Evolutionary conservation across 2,329 filamentous ascomycete genomes (phyloP).

Genomic region (Cladophialophora immunda): DNA sequence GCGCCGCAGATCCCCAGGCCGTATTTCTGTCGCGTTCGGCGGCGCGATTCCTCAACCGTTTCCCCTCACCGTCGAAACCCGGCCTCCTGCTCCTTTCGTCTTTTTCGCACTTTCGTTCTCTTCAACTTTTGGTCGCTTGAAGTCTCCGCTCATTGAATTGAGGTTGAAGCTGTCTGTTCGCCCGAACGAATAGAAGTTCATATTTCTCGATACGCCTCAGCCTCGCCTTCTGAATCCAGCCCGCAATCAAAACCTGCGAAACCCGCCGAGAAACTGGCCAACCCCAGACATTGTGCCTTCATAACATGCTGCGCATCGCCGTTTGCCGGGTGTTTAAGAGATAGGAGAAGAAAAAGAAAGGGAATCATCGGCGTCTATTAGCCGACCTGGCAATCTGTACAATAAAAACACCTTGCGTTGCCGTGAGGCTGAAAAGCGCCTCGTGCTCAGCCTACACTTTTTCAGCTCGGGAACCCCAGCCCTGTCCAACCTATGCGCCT

Average conservation of each 20-base stretch:
- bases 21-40: constrained; percentile 2
- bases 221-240: neutral
- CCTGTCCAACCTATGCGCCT: constrained; percentile 21
- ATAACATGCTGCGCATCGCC: constrained; percentile 31
- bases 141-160: neutral
- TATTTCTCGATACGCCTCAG: neutral
- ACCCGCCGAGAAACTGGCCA: constrained; percentile 8
- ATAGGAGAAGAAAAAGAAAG: constrained; percentile 20
- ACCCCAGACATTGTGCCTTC: constrained; percentile 11
- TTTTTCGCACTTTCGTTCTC: constrained; percentile 8
- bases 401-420: neutral
- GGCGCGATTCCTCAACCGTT: constrained; percentile 7
- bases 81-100: neutral
- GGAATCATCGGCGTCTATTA: neutral
- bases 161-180: neutral
- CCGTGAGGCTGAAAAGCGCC: constrained; percentile 15
- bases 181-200: neutral
- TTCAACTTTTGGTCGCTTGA: neutral
- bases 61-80: neutral
- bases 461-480: constrained; percentile 14
- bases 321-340: constrained; percentile 23
- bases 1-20: neutral
- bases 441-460: constrained; percentile 12
- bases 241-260: constrained; percentile 3
- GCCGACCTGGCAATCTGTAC: neutral